Evolutionary conservation across 2,329 filamentous ascomycete species (phyloP).

Genomic region (Pseudogymnoascus sp.): DNA sequence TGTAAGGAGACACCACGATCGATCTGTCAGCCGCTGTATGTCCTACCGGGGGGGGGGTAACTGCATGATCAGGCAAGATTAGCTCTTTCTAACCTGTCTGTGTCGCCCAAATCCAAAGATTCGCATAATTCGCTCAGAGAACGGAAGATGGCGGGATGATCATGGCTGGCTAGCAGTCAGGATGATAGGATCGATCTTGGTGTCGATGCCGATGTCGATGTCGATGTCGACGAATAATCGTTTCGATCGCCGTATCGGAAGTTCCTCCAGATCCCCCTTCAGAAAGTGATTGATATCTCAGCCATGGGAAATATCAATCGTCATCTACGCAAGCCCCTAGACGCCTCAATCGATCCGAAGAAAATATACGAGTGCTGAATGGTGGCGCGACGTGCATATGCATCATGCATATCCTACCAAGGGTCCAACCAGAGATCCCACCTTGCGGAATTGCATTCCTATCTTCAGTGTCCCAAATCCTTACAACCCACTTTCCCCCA

Average conservation of each 20-base stretch:
- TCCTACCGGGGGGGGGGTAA: background rate
- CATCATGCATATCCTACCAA: background rate
- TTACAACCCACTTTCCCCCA: background rate
- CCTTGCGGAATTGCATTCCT: background rate
- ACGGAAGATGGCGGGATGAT: background rate
- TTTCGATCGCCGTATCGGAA: background rate
- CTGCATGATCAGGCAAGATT: slow-evolving; percentile 2
- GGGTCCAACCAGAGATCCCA: background rate
- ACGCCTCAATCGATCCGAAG: background rate
- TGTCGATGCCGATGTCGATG: background rate
- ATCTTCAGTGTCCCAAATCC: background rate
- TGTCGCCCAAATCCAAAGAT: background rate
- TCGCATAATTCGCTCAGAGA: background rate
- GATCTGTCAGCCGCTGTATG: slow-evolving; percentile 1
- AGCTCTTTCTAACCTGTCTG: background rate
- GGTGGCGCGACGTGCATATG: background rate
- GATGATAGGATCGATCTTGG: background rate
- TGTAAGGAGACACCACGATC: slow-evolving; percentile 1
- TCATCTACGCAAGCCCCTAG: background rate
- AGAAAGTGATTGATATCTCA: background rate
- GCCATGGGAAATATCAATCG: background rate
- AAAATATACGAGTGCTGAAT: background rate
- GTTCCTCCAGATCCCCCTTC: background rate
- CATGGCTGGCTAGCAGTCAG: background rate
- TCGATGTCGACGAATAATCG: background rate